Evolutionary conservation across 441 rosid genomes (phyloP).

Genomic region (Eruca vesicaria): DNA sequence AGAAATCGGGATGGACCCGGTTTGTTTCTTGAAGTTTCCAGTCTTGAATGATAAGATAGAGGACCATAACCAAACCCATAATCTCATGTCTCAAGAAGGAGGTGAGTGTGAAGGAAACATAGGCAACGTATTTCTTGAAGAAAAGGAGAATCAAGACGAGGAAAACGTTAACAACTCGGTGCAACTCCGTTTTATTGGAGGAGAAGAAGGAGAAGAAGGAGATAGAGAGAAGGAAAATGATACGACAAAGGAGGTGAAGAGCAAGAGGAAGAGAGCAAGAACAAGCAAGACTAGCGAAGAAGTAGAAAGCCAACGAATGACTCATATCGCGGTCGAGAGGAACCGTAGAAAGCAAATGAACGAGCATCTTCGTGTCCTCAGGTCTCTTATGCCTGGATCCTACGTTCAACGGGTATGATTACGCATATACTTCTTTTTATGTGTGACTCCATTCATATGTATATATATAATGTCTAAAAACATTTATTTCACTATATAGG

Average conservation of each 20-base stretch:
- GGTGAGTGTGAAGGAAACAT: not conserved
- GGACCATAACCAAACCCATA: not conserved
- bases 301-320: not conserved
- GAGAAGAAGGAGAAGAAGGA: not conserved
- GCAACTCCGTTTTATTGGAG: not conserved
- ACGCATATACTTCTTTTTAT: constrained; percentile 9
- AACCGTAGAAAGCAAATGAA: not conserved
- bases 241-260: not conserved
- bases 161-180: not conserved
- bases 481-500: constrained; percentile 30
- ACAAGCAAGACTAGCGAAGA: not conserved
- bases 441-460: not conserved
- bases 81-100: not conserved
- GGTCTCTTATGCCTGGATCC: not conserved
- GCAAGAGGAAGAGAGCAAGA: not conserved
- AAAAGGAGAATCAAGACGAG: not conserved
- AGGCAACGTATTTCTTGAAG: not conserved
- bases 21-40: not conserved
- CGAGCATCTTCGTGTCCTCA: not conserved
- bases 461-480: not conserved
- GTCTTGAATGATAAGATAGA: not conserved
- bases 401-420: not conserved
- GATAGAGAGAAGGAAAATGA: not conserved
- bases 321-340: not conserved
- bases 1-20: not conserved